Base-by-base conservation (phyloP, 495 filamentous ascomycete genomes). In the Daldinia caldariorum region DNA sequence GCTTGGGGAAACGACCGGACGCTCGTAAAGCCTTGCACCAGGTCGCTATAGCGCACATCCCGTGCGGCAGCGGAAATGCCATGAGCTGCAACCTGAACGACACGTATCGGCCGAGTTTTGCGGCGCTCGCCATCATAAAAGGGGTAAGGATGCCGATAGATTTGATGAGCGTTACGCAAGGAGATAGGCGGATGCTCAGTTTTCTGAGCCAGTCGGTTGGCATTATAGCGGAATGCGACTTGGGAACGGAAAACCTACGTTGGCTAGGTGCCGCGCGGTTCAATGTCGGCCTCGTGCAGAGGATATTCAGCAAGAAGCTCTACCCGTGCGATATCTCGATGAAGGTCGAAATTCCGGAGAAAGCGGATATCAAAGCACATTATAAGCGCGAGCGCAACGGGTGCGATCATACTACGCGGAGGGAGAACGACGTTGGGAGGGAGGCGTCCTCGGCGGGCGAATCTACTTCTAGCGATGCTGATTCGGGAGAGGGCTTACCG, bases 181-280 rank as follows among this genome's bases (percentile, higher is more conserved):
- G 90, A 20, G 79, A 88, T 34, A 79, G 77, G 29, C 88, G 91
- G 34, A 92, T 82, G 0, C 78, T 97, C 9, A 96, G 92, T 12
- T 97, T 99, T 82, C 85, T 98, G 37, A 97, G 93, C 3, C 94
- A 98, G 77, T 89, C 93, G 2, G 85, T 94, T 43, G 95, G 95
- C 32, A 91, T 97, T 63, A 89, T 99, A 12, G 94, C 95, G 0
- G 95, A 98, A 67, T 83, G 84, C 26, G 95, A 99, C 77, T 80
- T 99, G 13, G 93, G 86, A 2, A 99, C 95, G 0, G 95, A 98
- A 64, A 82, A 96, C 72, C 77, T 98, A 41, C 88, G 95, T 18
- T 99, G 94, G 94, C 91, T 99, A 88, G 95, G 95, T 20, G 85
- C 84, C 32, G 83, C 86, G 37, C 87, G 95, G 55, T 99, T 99